These are phyloP conservation scores for Plicaturopsis crispa DNA, from an alignment of 768 basidiomycete genomes.

Conservation along the genomic window DNA sequence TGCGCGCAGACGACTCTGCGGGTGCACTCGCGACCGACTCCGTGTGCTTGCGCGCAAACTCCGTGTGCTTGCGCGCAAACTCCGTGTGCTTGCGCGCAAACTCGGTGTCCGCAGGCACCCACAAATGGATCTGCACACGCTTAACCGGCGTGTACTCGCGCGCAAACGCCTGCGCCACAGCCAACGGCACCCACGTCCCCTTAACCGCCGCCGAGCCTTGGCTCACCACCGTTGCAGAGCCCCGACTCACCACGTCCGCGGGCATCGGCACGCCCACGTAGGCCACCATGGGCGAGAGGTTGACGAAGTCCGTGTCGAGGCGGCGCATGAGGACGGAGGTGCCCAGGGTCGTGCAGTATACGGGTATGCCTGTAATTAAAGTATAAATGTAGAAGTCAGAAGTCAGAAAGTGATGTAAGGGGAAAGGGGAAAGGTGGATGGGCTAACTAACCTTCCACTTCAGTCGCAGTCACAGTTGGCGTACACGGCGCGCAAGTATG, in stretches of 20 bases:
- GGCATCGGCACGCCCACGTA: constrained; percentile 34
- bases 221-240: constrained; percentile 42
- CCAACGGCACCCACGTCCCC: constrained; percentile 68
- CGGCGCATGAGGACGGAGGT: constrained; percentile 53
- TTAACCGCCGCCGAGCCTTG: constrained; percentile 45
- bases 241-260: constrained; percentile 22
- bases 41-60: too few relatives aligned
- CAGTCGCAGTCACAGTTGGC: constrained; percentile 58
- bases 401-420: constrained; percentile 7
- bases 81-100: constrained; percentile 46
- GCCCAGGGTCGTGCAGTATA: constrained; percentile 63
- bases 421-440: constrained; percentile 8
- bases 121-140: constrained; percentile 69
- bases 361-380: constrained; percentile 51
- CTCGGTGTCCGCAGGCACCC: constrained; percentile 46
- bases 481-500: constrained; percentile 57
- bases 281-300: constrained; percentile 51
- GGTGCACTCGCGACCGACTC: too few relatives aligned
- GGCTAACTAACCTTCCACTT: constrained; percentile 54
- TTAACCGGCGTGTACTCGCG: constrained; percentile 42
- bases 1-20: too few relatives aligned
- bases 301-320: constrained; percentile 75
- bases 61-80: too few relatives aligned
- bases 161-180: constrained; percentile 43
- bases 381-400: constrained; percentile 1